Percentiles rank a stretch among this genome's conserved stretches.
Conservation (phyloP, 176 grass and related monocot genomes). For the Pontederia paniculata region DNA sequence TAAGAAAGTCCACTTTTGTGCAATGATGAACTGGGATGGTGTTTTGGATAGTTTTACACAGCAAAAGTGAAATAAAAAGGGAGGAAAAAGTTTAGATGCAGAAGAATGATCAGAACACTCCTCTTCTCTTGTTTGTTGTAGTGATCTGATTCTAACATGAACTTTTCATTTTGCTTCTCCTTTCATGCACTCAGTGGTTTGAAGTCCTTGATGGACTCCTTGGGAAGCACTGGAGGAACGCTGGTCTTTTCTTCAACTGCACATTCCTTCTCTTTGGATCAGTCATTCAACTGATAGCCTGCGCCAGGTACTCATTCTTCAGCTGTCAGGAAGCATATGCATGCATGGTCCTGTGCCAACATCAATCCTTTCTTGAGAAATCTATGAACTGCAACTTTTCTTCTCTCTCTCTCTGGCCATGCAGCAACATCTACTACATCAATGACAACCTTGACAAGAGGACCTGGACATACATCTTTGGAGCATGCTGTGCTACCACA, state of each 20-base stretch:
- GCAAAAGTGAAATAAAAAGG: no score
- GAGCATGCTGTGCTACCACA: conserved; percentile 87
- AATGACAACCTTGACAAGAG: conserved; percentile 91
- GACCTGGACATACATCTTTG: conserved; percentile 98
- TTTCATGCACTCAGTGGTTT: conserved; percentile 56
- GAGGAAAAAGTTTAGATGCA: no score
- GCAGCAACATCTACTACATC: conserved; percentile 97
- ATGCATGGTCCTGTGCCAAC: neutral
- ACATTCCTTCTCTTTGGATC: conserved; percentile 98
- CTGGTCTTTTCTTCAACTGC: conserved; percentile 91
- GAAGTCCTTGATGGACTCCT: conserved; percentile 85
- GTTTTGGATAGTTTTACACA: no score
- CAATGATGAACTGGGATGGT: no score
- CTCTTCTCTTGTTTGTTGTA: neutral
- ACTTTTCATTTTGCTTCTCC: conserved; percentile 5
- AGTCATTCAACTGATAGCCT: conserved; percentile 96
- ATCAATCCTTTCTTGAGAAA: neutral
- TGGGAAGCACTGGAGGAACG: conserved; percentile 79
- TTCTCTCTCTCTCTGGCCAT: neutral
- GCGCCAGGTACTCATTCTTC: conserved; percentile 42
- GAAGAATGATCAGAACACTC: neutral
- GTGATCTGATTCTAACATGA: neutral
- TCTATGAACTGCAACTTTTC: neutral
- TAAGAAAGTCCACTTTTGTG: no score
- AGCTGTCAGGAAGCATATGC: neutral